Percentiles rank a stretch among this genome's conserved stretches.
phyloP scores from a whole-genome alignment of 2,329 filamentous ascomycete genomes.

The Ilyonectria sp. region DNA sequence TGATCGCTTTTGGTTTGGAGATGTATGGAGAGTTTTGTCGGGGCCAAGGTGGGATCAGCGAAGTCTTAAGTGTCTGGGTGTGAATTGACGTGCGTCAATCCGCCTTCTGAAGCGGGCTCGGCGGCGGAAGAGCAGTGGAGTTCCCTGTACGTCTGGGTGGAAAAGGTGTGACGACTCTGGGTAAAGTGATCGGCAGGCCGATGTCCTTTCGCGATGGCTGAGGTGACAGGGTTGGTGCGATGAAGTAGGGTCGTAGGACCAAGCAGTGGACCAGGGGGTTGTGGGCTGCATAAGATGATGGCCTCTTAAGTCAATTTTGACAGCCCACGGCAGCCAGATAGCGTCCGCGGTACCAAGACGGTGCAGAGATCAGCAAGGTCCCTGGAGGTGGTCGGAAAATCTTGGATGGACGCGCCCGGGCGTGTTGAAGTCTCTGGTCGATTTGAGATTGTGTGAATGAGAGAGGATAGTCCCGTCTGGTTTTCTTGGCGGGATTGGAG shows the following conservation, averaged over 20 bases:
- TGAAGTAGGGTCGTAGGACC: constrained; percentile 57
- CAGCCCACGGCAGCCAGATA: constrained; percentile 50
- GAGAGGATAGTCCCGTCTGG: constrained; percentile 10
- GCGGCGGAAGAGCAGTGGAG: constrained; percentile 57
- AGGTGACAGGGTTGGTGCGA: constrained; percentile 62
- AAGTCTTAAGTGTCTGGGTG: constrained; percentile 69
- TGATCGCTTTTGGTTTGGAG: constrained; percentile 52
- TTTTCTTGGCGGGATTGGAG: constrained; percentile 22
- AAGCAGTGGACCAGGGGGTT: constrained; percentile 53
- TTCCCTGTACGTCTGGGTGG: constrained; percentile 50
- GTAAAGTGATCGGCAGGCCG: constrained; percentile 68
- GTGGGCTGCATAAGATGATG: constrained; percentile 54
- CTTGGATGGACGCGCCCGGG: constrained; percentile 29
- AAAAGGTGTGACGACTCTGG: constrained; percentile 67
- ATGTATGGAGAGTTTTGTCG: constrained; percentile 52
- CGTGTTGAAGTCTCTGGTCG: constrained; percentile 8
- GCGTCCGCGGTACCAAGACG: constrained; percentile 44
- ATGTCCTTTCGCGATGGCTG: constrained; percentile 65
- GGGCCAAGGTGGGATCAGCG: constrained; percentile 68
- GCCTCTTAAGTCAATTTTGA: constrained; percentile 47
- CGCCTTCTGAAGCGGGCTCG: constrained; percentile 56
- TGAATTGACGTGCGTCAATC: constrained; percentile 59
- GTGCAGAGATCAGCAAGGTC: constrained; percentile 47
- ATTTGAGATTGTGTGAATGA: constrained; percentile 22
- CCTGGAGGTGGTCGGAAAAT: constrained; percentile 37